Evolutionary conservation across 306 rosid species (phyloP).

Genomic region (Fragaria vesca): DNA sequence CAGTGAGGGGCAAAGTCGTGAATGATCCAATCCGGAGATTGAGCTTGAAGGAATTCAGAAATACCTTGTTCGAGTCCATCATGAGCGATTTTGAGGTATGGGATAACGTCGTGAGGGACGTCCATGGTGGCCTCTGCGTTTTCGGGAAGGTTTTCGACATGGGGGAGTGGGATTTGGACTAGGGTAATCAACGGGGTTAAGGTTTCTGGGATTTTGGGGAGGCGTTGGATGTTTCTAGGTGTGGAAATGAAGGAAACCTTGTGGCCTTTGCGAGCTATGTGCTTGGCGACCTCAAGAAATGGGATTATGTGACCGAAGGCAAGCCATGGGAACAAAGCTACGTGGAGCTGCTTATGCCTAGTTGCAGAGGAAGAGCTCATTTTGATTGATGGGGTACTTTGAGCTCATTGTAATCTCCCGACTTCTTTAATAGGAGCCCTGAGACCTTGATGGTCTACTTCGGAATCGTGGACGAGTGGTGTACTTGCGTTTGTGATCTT

Average conservation of each 20-base stretch:
- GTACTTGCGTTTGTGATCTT: too few relatives aligned
- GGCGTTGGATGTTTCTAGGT: conserved; percentile 33
- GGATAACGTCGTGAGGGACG: background rate
- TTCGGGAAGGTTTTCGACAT: background rate
- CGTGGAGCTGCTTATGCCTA: conserved; percentile 24
- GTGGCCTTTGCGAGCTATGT: conserved; percentile 42
- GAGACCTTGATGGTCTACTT: too few relatives aligned
- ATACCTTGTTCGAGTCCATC: conserved; percentile 36
- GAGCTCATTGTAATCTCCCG: too few relatives aligned
- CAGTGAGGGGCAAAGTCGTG: conserved; percentile 4
- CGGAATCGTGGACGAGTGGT: too few relatives aligned
- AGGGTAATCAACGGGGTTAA: background rate
- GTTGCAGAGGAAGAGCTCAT: background rate
- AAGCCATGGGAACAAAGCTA: conserved; percentile 31
- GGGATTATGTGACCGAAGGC: conserved; percentile 25
- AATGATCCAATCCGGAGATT: background rate
- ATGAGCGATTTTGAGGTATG: conserved; percentile 31
- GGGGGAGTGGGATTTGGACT: conserved; percentile 3
- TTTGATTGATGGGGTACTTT: background rate
- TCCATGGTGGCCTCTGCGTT: conserved; percentile 2
- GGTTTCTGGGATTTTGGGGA: background rate
- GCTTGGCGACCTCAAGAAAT: conserved; percentile 35
- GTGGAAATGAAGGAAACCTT: conserved; percentile 38
- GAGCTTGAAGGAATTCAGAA: background rate
- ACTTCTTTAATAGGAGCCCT: background rate